These are phyloP conservation scores for Setomelanomma holmii DNA, from an alignment of 2,329 filamentous ascomycete genomes.

Conservation along the genomic window DNA sequence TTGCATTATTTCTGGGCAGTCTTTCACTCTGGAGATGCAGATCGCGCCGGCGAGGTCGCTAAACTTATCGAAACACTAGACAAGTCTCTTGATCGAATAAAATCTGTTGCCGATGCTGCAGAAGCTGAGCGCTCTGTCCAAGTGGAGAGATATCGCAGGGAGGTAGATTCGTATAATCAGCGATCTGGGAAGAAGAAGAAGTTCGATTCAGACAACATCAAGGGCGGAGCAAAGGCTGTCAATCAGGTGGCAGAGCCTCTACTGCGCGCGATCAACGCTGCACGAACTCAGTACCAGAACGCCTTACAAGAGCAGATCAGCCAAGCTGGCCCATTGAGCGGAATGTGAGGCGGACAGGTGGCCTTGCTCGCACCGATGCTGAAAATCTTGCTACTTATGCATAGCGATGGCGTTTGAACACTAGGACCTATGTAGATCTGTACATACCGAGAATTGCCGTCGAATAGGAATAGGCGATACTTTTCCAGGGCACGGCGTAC, in stretches of 20 bases:
- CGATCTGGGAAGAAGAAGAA: conserved; percentile 76
- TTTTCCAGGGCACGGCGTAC: neutral
- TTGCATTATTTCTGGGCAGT: conserved; percentile 96
- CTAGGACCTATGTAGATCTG: neutral
- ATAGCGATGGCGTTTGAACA: conserved; percentile 42
- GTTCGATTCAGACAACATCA: conserved; percentile 71
- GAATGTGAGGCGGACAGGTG: conserved; percentile 3
- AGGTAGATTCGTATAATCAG: conserved; percentile 74
- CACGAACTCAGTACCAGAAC: conserved; percentile 73
- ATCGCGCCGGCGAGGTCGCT: conserved; percentile 79
- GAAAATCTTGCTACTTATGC: conserved; percentile 9
- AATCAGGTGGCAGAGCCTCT: conserved; percentile 78
- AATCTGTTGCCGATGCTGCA: conserved; percentile 79
- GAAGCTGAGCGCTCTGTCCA: conserved; percentile 74
- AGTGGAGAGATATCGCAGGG: conserved; percentile 70
- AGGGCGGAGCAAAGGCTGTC: conserved; percentile 79
- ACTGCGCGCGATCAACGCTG: conserved; percentile 72
- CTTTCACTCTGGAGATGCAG: conserved; percentile 86
- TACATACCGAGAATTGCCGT: neutral
- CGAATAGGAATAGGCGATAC: neutral
- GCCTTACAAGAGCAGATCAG: conserved; percentile 68
- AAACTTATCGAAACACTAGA: conserved; percentile 83
- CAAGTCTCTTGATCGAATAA: conserved; percentile 78
- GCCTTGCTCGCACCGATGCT: neutral
- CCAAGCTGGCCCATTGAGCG: conserved; percentile 12